Evolutionary conservation across 2,329 filamentous ascomycete genomes (phyloP).

Genomic region (Dendrostoma leiphaemia): DNA sequence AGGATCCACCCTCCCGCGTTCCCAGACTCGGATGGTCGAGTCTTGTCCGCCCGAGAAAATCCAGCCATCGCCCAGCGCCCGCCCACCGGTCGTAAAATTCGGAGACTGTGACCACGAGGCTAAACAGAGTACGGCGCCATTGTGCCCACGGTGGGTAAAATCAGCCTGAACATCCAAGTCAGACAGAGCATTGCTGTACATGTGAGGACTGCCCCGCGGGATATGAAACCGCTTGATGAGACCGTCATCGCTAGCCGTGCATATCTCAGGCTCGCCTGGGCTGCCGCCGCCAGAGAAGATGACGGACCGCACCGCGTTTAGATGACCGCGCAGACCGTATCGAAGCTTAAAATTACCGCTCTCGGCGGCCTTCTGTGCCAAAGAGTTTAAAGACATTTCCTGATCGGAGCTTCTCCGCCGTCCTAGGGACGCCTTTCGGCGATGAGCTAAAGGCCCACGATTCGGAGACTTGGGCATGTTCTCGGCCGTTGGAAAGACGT

Average conservation of each 20-base stretch:
- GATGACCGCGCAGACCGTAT: constrained; percentile 86
- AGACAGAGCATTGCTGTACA: constrained; percentile 49
- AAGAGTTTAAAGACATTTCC: constrained; percentile 50
- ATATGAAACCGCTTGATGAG: constrained; percentile 97
- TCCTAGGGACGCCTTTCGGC: constrained; percentile 78
- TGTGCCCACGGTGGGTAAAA: constrained; percentile 92
- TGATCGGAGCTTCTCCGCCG: constrained; percentile 69
- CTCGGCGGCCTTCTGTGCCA: constrained; percentile 62
- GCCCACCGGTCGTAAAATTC: constrained; percentile 85
- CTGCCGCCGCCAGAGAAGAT: constrained; percentile 97
- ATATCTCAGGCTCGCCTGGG: constrained; percentile 93
- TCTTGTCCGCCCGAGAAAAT: constrained; percentile 98
- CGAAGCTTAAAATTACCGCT: constrained; percentile 83
- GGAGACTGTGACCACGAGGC: constrained; percentile 84
- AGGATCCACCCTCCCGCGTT: constrained; percentile 88
- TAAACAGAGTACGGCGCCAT: constrained; percentile 83
- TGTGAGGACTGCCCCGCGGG: constrained; percentile 67
- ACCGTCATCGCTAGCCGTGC: constrained; percentile 92
- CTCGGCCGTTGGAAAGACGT: constrained; percentile 81
- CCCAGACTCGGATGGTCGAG: constrained; percentile 90
- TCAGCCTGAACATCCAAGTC: constrained; percentile 91
- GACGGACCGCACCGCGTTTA: constrained; percentile 90
- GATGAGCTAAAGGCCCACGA: constrained; percentile 64
- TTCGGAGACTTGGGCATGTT: constrained; percentile 78
- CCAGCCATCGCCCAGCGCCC: constrained; percentile 91